Conservation (phyloP, 192 early-diverging fungal genomes). For the Phycomyces blakesleeanus region DNA sequence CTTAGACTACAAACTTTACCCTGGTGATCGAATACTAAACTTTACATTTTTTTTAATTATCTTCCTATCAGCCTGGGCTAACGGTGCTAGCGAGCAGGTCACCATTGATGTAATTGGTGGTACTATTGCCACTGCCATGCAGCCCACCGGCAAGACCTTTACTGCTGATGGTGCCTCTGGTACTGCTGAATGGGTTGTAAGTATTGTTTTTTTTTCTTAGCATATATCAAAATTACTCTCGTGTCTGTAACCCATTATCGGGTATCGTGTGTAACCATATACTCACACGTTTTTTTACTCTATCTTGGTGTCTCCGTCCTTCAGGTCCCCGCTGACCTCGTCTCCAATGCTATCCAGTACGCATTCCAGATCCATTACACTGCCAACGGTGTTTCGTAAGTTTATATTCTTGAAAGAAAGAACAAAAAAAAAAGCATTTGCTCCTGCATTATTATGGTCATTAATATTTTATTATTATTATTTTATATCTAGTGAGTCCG, state of each 20-base stretch:
- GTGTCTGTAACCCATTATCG: neutral
- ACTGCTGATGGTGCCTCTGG: conserved; percentile 8
- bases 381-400: conserved; percentile 14
- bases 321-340: conserved; percentile 22
- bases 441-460: neutral
- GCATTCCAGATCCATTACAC: conserved; percentile 19
- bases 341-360: conserved; percentile 12
- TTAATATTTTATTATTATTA: neutral
- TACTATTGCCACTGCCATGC: conserved; percentile 2
- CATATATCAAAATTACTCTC: neutral
- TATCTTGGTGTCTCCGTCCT: conserved; percentile 1
- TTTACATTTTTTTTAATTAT: too few relatives aligned
- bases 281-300: neutral
- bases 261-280: neutral
- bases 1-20: too few relatives aligned
- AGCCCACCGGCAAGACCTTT: neutral
- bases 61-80: conserved; percentile 11
- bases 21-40: too few relatives aligned
- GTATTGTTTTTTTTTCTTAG: neutral
- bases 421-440: neutral
- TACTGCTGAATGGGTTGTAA: neutral
- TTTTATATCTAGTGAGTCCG: neutral
- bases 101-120: conserved; percentile 9
- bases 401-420: conserved; percentile 1
- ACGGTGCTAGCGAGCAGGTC: conserved; percentile 6